A percentile compares a stretch with the other conserved stretches of the same genome.
phyloP scores from a whole-genome alignment of 192 early-diverging fungal species.

The Linnemannia schmuckeri region DNA sequence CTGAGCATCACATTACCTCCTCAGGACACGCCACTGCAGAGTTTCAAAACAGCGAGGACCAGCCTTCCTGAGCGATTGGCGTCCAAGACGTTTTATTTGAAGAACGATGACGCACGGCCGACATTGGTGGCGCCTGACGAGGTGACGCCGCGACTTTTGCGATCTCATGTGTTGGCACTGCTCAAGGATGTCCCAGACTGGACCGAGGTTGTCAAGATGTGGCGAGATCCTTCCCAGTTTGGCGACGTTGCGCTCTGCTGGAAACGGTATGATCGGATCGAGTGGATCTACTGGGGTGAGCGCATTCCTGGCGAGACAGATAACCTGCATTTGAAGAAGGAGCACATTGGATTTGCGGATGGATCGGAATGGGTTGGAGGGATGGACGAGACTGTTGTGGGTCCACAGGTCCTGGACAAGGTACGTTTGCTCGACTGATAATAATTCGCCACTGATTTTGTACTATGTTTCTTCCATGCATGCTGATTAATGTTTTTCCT shows the following conservation, averaged over 20 bases:
- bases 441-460: not conserved
- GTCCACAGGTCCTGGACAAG: slow-evolving; percentile 58
- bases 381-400: slow-evolving; percentile 45
- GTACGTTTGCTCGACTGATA: slow-evolving; percentile 13
- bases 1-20: slow-evolving; percentile 5
- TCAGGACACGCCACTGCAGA: slow-evolving; percentile 10
- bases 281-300: slow-evolving; percentile 57
- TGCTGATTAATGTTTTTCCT: not conserved
- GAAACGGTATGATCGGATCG: slow-evolving; percentile 60
- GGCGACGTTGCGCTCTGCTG: slow-evolving; percentile 57
- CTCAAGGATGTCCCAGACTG: slow-evolving; percentile 49
- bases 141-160: slow-evolving; percentile 40
- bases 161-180: slow-evolving; percentile 43
- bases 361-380: slow-evolving; percentile 42
- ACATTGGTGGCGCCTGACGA: slow-evolving; percentile 42
- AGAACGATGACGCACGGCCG: slow-evolving; percentile 29
- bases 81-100: slow-evolving; percentile 42
- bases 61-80: slow-evolving; percentile 26
- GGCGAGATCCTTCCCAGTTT: slow-evolving; percentile 37
- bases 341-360: slow-evolving; percentile 49
- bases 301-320: slow-evolving; percentile 30
- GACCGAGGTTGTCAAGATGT: slow-evolving; percentile 50
- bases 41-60: slow-evolving; percentile 18
- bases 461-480: not conserved
- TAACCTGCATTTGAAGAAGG: slow-evolving; percentile 33